Conservation (phyloP, 768 basidiomycete genomes). For the Glaciozyma antarctica region DNA sequence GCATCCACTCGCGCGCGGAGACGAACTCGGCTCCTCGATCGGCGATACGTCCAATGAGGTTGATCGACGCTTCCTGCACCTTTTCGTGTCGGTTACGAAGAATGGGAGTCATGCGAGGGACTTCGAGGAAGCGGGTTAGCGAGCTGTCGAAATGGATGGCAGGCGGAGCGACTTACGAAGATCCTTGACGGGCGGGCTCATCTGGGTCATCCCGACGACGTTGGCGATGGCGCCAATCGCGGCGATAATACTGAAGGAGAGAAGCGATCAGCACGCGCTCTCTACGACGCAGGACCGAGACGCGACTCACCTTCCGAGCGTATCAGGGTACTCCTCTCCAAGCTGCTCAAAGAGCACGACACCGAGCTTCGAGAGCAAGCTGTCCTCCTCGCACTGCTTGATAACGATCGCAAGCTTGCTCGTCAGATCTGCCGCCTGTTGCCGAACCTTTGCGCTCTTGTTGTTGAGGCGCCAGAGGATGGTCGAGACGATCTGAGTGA, state of each 20-base stretch:
- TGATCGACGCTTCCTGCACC: slow-evolving; percentile 98
- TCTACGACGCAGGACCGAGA: too few species aligned
- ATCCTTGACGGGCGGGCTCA: slow-evolving; percentile 99
- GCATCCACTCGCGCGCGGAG: slow-evolving; percentile 99
- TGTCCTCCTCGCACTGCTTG: slow-evolving; percentile 97
- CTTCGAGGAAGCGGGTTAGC: slow-evolving; percentile 44
- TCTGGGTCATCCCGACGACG: slow-evolving; percentile 99
- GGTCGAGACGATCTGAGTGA: slow-evolving; percentile 97
- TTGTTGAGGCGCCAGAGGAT: slow-evolving; percentile 99
- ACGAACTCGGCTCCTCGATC: slow-evolving; percentile 99
- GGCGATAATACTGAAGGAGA: slow-evolving; percentile 74
- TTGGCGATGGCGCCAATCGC: slow-evolving; percentile 98
- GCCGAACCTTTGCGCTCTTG: slow-evolving; percentile 98
- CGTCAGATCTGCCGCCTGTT: slow-evolving; percentile 97
- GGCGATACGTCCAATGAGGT: slow-evolving; percentile 97
- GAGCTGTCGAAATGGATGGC: slow-evolving; percentile 7
- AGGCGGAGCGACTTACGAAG: slow-evolving; percentile 57
- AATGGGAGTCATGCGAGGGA: slow-evolving; percentile 99
- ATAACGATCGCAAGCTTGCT: slow-evolving; percentile 93
- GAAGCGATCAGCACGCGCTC: neutral
- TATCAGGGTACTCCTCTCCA: slow-evolving; percentile 98
- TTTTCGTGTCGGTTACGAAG: slow-evolving; percentile 97
- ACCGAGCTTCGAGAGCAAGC: slow-evolving; percentile 86
- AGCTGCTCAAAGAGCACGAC: slow-evolving; percentile 96
- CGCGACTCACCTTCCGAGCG: slow-evolving; percentile 57